phyloP scores from a whole-genome alignment of 1,139 yeast genomes.

The Geotrichum histeridarum region DNA sequence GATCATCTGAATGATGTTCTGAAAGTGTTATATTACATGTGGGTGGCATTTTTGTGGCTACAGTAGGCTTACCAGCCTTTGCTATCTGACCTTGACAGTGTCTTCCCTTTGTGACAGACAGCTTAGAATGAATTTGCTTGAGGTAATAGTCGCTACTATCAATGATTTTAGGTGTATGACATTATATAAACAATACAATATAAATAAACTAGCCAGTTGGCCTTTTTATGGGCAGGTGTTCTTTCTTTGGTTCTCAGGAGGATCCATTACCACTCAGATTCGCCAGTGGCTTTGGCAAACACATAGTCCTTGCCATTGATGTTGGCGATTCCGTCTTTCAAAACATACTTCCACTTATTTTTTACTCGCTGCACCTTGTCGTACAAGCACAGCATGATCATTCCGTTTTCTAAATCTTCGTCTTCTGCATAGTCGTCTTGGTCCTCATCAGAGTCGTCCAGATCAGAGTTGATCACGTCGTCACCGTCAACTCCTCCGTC shows the following conservation, averaged over 20 bases:
- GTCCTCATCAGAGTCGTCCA: slow-evolving; percentile 63
- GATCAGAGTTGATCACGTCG: slow-evolving; percentile 59
- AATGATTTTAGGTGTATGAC: too few relatives aligned
- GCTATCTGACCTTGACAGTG: too few relatives aligned
- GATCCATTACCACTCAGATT: slow-evolving; percentile 73
- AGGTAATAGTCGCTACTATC: too few relatives aligned
- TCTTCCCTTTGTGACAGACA: too few relatives aligned
- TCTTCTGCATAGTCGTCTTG: slow-evolving; percentile 46
- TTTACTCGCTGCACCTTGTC: slow-evolving; percentile 95
- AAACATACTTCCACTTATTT: slow-evolving; percentile 94
- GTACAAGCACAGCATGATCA: slow-evolving; percentile 88
- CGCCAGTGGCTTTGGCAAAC: slow-evolving; percentile 90
- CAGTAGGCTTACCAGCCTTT: too few relatives aligned
- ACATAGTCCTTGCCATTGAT: slow-evolving; percentile 90
- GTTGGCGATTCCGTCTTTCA: slow-evolving; percentile 92
- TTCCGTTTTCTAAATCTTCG: slow-evolving; percentile 66
- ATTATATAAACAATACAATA: not conserved
- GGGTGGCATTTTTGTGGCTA: too few relatives aligned
- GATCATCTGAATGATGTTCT: too few relatives aligned
- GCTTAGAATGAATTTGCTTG: too few relatives aligned
- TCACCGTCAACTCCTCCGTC: slow-evolving; percentile 40
- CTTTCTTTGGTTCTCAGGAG: not conserved
- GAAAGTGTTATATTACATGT: too few relatives aligned
- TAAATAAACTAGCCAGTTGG: not conserved
- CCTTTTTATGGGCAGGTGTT: not conserved